Percentiles rank a stretch among this genome's conserved stretches.
Evolutionary conservation across 176 grass and related monocot species (phyloP).

Genomic region (Oryza nivara): DNA sequence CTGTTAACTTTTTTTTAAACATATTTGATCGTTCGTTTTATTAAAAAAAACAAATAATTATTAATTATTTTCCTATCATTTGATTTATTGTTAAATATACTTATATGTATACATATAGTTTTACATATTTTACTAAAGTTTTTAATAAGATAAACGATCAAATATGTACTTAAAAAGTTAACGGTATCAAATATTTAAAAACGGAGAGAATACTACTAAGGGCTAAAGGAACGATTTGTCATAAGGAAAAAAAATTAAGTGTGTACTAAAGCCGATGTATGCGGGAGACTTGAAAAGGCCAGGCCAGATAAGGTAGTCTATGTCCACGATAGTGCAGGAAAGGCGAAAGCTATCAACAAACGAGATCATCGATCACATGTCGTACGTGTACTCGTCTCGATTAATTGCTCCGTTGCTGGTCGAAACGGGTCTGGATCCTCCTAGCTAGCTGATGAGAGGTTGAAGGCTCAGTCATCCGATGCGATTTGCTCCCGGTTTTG

Average conservation of each 20-base stretch:
- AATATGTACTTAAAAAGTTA: too few species aligned
- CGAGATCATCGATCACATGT: background rate
- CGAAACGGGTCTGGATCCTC: background rate
- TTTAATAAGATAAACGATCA: too few species aligned
- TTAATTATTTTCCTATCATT: too few species aligned
- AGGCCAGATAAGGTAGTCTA: background rate
- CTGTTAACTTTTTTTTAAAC: accelerated
- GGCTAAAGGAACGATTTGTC: background rate
- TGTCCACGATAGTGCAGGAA: background rate
- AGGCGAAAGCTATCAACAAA: background rate
- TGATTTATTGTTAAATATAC: too few species aligned
- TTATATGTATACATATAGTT: too few species aligned
- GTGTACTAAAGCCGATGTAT: background rate
- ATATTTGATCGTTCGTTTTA: too few species aligned
- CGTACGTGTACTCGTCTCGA: background rate
- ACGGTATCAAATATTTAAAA: too few species aligned
- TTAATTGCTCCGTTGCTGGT: background rate
- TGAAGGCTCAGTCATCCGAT: background rate
- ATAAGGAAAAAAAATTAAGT: background rate
- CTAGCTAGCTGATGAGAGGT: background rate
- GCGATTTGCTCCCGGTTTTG: background rate
- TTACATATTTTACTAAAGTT: too few species aligned
- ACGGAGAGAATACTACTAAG: background rate
- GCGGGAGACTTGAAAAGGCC: background rate
- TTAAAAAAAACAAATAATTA: too few species aligned